phyloP scores from a whole-genome alignment of 2,329 filamentous ascomycete genomes.

The Aspergillus versicolor region DNA sequence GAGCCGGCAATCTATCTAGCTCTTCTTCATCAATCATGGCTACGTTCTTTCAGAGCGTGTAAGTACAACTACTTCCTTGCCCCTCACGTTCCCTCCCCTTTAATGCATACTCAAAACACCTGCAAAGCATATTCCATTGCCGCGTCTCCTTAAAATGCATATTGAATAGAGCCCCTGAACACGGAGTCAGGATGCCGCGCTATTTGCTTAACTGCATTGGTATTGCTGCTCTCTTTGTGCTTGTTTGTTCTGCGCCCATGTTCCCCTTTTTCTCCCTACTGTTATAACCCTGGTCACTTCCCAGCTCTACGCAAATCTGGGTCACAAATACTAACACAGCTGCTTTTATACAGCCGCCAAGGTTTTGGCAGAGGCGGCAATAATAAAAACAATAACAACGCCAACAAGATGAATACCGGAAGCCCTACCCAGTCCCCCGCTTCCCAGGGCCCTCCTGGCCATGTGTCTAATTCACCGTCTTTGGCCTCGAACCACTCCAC shows the following conservation, averaged over 20 bases:
- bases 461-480: constrained; percentile 41
- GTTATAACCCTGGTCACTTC: neutral
- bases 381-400: constrained; percentile 34
- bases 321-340: constrained; percentile 20
- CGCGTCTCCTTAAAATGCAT: constrained; percentile 7
- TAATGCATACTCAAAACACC: constrained; percentile 11
- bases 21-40: constrained; percentile 38
- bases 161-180: constrained; percentile 7
- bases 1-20: neutral
- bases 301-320: constrained; percentile 12
- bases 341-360: constrained; percentile 42
- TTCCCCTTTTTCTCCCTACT: constrained; percentile 8
- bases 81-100: constrained; percentile 15
- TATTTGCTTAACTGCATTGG: neutral
- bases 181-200: neutral
- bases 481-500: constrained; percentile 34
- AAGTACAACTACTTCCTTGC: constrained; percentile 32
- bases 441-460: constrained; percentile 24
- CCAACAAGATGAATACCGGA: constrained; percentile 41
- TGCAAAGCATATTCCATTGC: constrained; percentile 10
- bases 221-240: neutral
- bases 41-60: constrained; percentile 52
- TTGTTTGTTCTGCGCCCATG: neutral
- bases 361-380: constrained; percentile 47
- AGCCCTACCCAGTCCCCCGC: constrained; percentile 30